These are phyloP conservation scores for Parietaria judaica DNA, from an alignment of 306 rosid species.

Conservation along the genomic window DNA sequence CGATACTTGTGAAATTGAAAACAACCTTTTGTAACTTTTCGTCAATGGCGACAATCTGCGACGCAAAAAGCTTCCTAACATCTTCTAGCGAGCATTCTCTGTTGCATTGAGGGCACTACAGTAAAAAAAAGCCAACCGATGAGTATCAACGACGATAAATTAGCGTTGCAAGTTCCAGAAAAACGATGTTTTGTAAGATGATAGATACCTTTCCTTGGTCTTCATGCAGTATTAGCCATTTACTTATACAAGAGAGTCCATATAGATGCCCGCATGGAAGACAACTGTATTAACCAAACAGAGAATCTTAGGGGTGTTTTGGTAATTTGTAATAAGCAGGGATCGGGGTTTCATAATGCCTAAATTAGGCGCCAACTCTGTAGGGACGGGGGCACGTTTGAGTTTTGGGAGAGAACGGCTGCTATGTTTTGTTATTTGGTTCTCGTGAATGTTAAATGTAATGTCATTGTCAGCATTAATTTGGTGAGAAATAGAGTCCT, in stretches of 20 bases:
- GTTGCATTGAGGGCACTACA: constrained; percentile 87
- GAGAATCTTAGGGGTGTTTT: background rate
- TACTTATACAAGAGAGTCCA: constrained; percentile 78
- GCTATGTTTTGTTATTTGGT: too few relatives aligned
- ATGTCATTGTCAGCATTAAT: too few relatives aligned
- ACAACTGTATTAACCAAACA: constrained; percentile 44
- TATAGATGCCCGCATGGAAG: constrained; percentile 91
- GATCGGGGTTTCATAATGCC: too few relatives aligned
- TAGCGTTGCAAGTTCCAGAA: background rate
- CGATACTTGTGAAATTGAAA: too few relatives aligned
- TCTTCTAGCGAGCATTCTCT: constrained; percentile 58
- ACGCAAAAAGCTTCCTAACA: constrained; percentile 62
- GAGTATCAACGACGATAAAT: constrained; percentile 7
- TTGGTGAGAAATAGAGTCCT: too few relatives aligned
- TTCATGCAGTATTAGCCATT: constrained; percentile 53
- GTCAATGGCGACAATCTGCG: constrained; percentile 50
- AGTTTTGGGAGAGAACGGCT: too few relatives aligned
- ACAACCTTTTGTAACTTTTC: constrained; percentile 54
- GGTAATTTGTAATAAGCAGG: too few relatives aligned
- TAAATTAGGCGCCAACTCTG: too few relatives aligned
- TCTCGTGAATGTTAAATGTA: too few relatives aligned
- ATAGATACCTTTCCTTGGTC: constrained; percentile 51
- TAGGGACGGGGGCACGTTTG: too few relatives aligned
- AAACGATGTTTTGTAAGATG: background rate
- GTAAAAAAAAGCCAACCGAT: background rate